Conservation (phyloP, 2,329 filamentous ascomycete genomes). For the Diaporthe vaccinii region DNA sequence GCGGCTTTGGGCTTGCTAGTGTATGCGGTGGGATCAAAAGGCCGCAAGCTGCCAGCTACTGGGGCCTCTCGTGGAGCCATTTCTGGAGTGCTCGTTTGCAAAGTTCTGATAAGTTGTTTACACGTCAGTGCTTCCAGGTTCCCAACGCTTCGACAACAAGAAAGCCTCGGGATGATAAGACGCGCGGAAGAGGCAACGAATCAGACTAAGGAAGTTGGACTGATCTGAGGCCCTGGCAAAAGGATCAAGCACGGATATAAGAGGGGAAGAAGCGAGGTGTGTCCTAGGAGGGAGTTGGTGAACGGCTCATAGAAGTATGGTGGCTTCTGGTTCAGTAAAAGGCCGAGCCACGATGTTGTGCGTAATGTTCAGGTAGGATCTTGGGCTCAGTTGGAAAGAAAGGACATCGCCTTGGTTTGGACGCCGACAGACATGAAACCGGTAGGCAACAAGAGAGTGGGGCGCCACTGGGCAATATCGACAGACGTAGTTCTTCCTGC, state of each 20-base stretch:
- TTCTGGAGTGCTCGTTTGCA: not conserved
- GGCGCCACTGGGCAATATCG: not conserved
- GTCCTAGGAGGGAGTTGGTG: not conserved
- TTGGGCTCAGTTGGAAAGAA: not conserved
- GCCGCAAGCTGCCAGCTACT: slow-evolving; percentile 3
- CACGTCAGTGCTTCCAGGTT: not conserved
- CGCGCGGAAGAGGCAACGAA: not conserved
- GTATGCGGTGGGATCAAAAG: slow-evolving; percentile 12
- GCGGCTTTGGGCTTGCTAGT: not conserved
- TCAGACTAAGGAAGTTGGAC: not conserved
- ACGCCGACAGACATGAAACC: not conserved
- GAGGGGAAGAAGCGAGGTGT: not conserved
- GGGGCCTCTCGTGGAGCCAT: slow-evolving; percentile 6
- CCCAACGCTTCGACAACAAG: too few species aligned
- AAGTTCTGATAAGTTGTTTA: not conserved
- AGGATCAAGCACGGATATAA: not conserved
- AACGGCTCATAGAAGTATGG: not conserved
- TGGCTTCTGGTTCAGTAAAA: too few species aligned
- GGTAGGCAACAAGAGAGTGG: not conserved
- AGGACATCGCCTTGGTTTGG: too few species aligned
- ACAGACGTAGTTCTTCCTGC: not conserved
- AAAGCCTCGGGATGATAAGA: not conserved
- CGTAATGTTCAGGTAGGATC: too few species aligned
- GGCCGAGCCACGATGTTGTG: not conserved
- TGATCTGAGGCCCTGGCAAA: not conserved